Conservation (phyloP, 345 rosid species). For the Salix koriyanagi region DNA sequence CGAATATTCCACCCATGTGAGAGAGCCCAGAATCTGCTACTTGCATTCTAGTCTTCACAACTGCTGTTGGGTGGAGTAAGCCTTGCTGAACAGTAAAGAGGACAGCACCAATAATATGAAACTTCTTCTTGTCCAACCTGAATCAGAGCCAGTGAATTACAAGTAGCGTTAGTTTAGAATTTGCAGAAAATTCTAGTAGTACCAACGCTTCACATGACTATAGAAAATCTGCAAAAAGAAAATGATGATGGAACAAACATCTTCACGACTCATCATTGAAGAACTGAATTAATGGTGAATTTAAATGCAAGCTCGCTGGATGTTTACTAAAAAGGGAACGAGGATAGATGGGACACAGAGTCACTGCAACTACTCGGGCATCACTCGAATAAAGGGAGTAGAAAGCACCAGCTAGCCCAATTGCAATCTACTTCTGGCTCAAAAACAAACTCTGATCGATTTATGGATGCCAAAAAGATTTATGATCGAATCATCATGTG, state of each 20-base stretch:
- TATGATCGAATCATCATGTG: background rate
- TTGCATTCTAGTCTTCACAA: conserved; percentile 65
- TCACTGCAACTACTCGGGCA: background rate
- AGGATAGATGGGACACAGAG: background rate
- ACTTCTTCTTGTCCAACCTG: conserved; percentile 60
- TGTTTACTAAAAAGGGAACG: background rate
- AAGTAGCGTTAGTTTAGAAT: background rate
- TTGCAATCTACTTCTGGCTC: background rate
- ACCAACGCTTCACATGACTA: background rate
- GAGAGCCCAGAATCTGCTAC: conserved; percentile 45
- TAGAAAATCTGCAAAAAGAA: background rate
- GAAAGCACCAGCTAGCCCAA: background rate
- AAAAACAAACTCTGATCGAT: background rate
- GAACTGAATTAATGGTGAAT: background rate
- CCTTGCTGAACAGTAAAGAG: conserved; percentile 57
- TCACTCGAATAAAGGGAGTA: background rate
- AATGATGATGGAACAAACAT: background rate
- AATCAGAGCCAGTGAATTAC: background rate
- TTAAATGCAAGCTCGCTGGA: background rate
- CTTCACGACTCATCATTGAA: background rate
- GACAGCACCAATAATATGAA: conserved; percentile 51
- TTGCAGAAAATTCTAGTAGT: background rate
- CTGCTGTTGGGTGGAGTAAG: conserved; percentile 51
- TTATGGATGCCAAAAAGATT: background rate
- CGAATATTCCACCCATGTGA: conserved; percentile 31